phyloP scores from a whole-genome alignment of 805 yeast genomes.

The Candida xyloterini region DNA sequence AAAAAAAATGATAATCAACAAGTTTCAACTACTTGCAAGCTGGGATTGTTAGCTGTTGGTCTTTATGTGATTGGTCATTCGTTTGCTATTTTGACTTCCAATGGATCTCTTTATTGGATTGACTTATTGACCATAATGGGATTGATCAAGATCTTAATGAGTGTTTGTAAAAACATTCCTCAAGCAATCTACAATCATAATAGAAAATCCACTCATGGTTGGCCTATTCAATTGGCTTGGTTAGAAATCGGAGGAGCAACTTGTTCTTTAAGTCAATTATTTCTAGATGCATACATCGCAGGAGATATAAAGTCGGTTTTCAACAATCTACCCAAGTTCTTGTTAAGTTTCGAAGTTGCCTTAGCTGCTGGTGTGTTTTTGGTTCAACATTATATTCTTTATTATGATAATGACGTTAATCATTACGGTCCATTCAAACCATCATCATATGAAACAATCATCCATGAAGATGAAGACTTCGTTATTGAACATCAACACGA shows the following conservation, averaged over 20 bases:
- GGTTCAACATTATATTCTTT: slow-evolving; percentile 33
- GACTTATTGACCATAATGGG: slow-evolving; percentile 34
- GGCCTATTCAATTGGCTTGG: slow-evolving; percentile 37
- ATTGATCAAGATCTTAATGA: slow-evolving; percentile 32
- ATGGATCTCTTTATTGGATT: slow-evolving; percentile 28
- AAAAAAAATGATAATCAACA: slow-evolving; percentile 33
- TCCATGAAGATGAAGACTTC: slow-evolving; percentile 33
- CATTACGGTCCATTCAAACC: slow-evolving; percentile 22
- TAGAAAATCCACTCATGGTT: slow-evolving; percentile 37
- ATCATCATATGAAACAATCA: slow-evolving; percentile 21
- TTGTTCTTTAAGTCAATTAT: slow-evolving; percentile 30
- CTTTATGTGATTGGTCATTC: slow-evolving; percentile 13
- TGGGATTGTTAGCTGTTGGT: slow-evolving; percentile 16
- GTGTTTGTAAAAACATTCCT: slow-evolving; percentile 36
- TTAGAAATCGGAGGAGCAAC: slow-evolving; percentile 32
- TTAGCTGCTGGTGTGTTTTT: slow-evolving; percentile 31
- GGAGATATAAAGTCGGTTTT: slow-evolving; percentile 26
- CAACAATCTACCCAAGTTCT: slow-evolving; percentile 33
- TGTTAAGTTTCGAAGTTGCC: slow-evolving; percentile 32
- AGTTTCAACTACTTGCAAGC: slow-evolving; percentile 23
- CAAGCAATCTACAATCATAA: slow-evolving; percentile 33
- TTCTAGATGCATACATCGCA: slow-evolving; percentile 28
- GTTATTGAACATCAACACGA: slow-evolving; percentile 33
- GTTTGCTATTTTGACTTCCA: slow-evolving; percentile 16
- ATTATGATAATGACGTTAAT: slow-evolving; percentile 24